Evolutionary conservation across 1,139 yeast genomes (phyloP), one percentile per base, ranked within the genome.

Genomic region (Yamadazyma epiphylla): DNA sequence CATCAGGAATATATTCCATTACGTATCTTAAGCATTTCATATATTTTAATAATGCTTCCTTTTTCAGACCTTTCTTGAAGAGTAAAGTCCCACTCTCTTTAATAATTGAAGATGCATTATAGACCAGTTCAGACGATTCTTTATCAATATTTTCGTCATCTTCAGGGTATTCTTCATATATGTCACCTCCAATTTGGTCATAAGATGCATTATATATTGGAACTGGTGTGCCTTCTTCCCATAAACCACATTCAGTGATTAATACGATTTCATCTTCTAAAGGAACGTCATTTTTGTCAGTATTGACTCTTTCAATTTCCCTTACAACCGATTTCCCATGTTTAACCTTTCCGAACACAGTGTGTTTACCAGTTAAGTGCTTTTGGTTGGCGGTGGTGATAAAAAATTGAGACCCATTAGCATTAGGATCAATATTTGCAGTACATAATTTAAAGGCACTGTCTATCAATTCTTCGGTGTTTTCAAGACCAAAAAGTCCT

Each of bases 401-500:
- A 51, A 86, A 87, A 48, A 88, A 87, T 50, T 85, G 95, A 0
- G 89, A 77, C 9, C 78, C 72, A 43, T 84, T 84, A 5, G 82
- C 62, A 41, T 77, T 53, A 24, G 68, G 60, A 12, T 51, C 46
- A 24, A 66, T 59, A 46, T 83, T 84, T 3, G 94, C 94, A 87
- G 84, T 79, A 24, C 91, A 82, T 11, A 82, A 51, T 30, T 62
- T 53, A 45, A 74, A 74, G 5, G 80, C 67, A 1, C 56, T 55
- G 29, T 69, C 75, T 9, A 75, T 47, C 2, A 66, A 53, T 12
- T 60, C 68, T 1, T 53, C 63, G 13, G 68, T 36, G 46, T 82
- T 81, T 48, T 85, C 95, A 38, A 80, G 84, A 15, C 67, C 74
- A 42, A 82, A 80, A n/a, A 35, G 23, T 6, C 57, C 50, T 2